phyloP scores from a whole-genome alignment of 2,329 filamentous ascomycete species.

The Neospermospora avenae region DNA sequence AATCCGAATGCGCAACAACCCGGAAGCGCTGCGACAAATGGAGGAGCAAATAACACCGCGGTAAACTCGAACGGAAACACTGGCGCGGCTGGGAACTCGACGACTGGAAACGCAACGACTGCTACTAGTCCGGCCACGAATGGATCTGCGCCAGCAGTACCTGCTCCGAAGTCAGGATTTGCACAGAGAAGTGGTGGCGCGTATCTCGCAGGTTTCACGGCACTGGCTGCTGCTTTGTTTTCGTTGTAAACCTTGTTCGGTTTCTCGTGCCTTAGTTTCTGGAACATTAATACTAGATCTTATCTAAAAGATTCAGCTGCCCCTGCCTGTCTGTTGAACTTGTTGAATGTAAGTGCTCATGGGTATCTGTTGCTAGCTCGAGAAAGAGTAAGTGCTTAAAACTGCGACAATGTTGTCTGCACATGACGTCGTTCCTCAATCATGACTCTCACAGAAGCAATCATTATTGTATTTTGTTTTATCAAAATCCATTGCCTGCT shows the following conservation, averaged over 20 bases:
- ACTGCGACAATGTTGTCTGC: no score
- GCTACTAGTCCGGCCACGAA: background rate
- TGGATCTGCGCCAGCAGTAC: background rate
- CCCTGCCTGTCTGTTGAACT: no score
- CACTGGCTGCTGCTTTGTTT: constrained; percentile 7
- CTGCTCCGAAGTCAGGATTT: background rate
- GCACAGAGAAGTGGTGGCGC: background rate
- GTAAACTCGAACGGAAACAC: background rate
- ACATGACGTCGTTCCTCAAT: no score
- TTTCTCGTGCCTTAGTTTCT: background rate
- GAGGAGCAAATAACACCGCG: background rate
- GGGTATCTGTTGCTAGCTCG: no score
- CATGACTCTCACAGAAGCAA: no score
- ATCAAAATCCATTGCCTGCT: no score
- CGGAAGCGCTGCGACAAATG: background rate
- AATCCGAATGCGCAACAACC: background rate
- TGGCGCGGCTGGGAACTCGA: background rate
- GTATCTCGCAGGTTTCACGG: background rate
- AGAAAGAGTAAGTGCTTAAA: no score
- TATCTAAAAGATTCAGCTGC: no score
- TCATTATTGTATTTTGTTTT: no score
- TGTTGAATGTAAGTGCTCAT: no score
- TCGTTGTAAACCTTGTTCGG: constrained; percentile 6
- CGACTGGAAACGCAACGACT: background rate
- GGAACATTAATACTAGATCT: background rate